Conservation (phyloP, 768 basidiomycete species). For the Xerocomellus amylosporus region DNA sequence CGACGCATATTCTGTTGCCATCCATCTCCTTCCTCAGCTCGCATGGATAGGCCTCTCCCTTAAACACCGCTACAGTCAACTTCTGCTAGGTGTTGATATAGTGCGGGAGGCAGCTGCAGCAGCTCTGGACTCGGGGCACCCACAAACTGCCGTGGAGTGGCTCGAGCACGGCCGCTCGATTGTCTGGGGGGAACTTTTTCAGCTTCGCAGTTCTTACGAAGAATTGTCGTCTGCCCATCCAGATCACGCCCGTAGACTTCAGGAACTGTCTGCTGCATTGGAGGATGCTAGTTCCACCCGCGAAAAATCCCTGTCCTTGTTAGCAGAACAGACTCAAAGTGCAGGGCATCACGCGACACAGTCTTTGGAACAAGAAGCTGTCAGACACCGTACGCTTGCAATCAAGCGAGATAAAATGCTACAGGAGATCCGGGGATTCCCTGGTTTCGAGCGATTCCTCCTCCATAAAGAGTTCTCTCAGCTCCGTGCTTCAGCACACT, state of each 20-base stretch:
- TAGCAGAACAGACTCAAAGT: neutral
- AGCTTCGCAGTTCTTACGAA: conserved; percentile 8
- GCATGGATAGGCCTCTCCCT: conserved; percentile 3
- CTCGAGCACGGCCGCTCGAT: conserved; percentile 18
- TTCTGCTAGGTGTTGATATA: neutral
- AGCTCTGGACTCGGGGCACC: neutral
- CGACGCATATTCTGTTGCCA: conserved; percentile 18
- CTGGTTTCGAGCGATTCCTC: conserved; percentile 6
- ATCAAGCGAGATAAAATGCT: conserved; percentile 2
- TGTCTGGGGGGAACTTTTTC: conserved; percentile 12
- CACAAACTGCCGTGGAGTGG: conserved; percentile 13
- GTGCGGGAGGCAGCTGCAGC: conserved; percentile 7
- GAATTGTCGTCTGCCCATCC: conserved; percentile 1
- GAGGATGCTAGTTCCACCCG: neutral
- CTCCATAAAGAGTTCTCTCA: conserved; percentile 3
- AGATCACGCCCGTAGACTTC: neutral
- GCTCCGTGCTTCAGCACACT: neutral
- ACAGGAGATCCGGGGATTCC: neutral
- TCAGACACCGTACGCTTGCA: conserved; percentile 4
- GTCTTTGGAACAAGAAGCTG: conserved; percentile 1
- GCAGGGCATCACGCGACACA: neutral
- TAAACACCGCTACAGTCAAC: neutral
- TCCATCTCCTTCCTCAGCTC: conserved; percentile 23
- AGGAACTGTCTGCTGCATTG: neutral
- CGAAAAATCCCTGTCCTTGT: neutral